Evolutionary conservation across 148 eudicot species (phyloP).

Genomic region (Drosera capensis): DNA sequence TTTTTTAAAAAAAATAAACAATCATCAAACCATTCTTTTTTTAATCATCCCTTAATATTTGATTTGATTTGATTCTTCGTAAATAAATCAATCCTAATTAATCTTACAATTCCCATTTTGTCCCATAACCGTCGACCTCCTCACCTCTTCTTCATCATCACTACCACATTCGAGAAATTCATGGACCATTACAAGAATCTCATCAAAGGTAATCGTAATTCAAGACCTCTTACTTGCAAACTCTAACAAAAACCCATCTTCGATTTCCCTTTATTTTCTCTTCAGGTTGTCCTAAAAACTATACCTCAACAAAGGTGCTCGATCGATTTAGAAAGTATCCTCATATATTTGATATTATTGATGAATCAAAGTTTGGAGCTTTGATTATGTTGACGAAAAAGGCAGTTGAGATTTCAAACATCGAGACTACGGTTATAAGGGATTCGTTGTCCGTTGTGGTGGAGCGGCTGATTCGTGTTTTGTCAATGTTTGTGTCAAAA

Average conservation of each 20-base stretch:
- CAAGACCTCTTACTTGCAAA: conserved; percentile 75
- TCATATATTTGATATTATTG: conserved; percentile 60
- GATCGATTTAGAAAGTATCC: conserved; percentile 46
- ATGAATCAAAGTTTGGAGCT: conserved; percentile 31
- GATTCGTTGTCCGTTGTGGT: conserved; percentile 23
- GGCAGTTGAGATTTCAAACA: conserved; percentile 21
- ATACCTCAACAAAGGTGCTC: conserved; percentile 75
- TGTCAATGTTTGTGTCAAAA: conserved; percentile 47
- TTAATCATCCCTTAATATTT: too few relatives aligned
- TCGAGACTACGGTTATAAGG: conserved; percentile 35
- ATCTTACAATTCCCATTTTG: too few relatives aligned
- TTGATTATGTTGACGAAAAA: conserved; percentile 30
- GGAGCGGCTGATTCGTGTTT: conserved; percentile 43
- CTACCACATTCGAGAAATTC: conserved; percentile 72
- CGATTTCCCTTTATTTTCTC: conserved; percentile 64
- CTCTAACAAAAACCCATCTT: conserved; percentile 41
- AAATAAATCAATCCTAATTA: too few relatives aligned
- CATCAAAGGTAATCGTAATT: conserved; percentile 48
- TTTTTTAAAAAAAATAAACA: too few relatives aligned
- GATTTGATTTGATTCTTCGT: too few relatives aligned
- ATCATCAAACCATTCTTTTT: too few relatives aligned
- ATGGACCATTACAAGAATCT: conserved; percentile 83
- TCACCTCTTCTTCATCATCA: too few relatives aligned
- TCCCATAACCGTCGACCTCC: too few relatives aligned
- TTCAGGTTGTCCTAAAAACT: conserved; percentile 58